Percentiles rank a stretch among this genome's conserved stretches.
phyloP scores from a whole-genome alignment of 73 alveolate species.

The Paramecium sonneborni region DNA sequence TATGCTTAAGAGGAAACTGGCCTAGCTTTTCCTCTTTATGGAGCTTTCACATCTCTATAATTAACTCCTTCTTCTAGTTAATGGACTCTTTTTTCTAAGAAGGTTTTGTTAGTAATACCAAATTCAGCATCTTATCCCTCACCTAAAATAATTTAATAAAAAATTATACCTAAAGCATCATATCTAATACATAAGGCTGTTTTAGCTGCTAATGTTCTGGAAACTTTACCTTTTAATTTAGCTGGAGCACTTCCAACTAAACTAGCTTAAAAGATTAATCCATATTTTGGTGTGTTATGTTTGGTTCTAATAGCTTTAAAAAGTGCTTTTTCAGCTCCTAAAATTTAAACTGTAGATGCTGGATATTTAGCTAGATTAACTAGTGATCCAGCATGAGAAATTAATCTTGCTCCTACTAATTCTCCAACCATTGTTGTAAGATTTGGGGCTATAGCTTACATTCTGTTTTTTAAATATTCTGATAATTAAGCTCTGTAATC shows the following conservation, averaged over 20 bases:
- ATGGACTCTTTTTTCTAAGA: slow-evolving; percentile 86
- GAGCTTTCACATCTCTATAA: slow-evolving; percentile 59
- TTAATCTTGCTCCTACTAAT: slow-evolving; percentile 99
- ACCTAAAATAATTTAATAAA: slow-evolving; percentile 65
- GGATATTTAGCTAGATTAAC: slow-evolving; percentile 99
- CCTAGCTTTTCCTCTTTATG: slow-evolving; percentile 50
- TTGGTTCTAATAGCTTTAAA: slow-evolving; percentile 96
- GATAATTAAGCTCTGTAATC: slow-evolving; percentile 86
- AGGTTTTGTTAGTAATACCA: slow-evolving; percentile 85
- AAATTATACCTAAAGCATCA: slow-evolving; percentile 72
- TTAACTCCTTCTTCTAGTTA: slow-evolving; percentile 86
- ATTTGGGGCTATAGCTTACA: slow-evolving; percentile 99
- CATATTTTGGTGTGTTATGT: slow-evolving; percentile 99
- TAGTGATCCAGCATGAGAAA: slow-evolving; percentile 99
- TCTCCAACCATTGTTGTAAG: slow-evolving; percentile 99
- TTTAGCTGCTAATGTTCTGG: slow-evolving; percentile 99
- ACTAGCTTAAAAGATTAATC: slow-evolving; percentile 98
- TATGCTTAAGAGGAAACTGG: background rate
- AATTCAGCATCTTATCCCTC: slow-evolving; percentile 91
- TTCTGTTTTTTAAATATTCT: slow-evolving; percentile 95
- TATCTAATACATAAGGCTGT: slow-evolving; percentile 98
- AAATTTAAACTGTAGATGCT: slow-evolving; percentile 98
- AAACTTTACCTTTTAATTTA: slow-evolving; percentile 97
- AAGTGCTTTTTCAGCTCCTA: slow-evolving; percentile 99
- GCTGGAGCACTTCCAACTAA: slow-evolving; percentile 99